phyloP scores from a whole-genome alignment of 495 filamentous ascomycete species.

The Neurospora sublineolata region DNA sequence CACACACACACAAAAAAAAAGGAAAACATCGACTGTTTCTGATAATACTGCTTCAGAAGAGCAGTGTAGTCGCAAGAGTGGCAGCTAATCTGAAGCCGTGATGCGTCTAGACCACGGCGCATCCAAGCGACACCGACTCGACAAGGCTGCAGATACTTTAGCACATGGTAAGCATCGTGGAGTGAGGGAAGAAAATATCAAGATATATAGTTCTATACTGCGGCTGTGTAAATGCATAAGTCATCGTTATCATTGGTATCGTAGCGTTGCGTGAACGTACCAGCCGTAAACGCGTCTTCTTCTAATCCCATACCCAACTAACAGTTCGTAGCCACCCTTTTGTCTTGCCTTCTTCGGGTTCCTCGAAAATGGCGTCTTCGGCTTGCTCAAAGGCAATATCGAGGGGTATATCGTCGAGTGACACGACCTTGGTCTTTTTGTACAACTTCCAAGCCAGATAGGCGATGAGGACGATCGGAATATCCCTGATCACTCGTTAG shows the following conservation, averaged over 20 bases:
- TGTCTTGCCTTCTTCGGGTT: constrained; percentile 15
- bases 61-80: neutral
- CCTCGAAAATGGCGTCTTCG: constrained; percentile 22
- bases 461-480: constrained; percentile 40
- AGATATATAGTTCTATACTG: neutral
- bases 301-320: constrained; percentile 35
- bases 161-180: neutral
- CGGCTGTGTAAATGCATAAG: neutral
- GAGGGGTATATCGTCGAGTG: constrained; percentile 40
- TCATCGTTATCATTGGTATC: neutral
- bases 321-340: constrained; percentile 16
- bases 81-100: neutral
- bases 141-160: neutral
- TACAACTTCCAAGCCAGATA: constrained; percentile 45
- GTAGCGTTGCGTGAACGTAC: neutral
- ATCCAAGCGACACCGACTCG: neutral
- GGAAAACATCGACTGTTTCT: neutral
- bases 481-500: constrained; percentile 25
- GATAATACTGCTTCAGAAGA: neutral
- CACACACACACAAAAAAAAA: too few relatives aligned
- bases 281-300: neutral
- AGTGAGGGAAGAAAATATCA: neutral
- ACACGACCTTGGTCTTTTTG: constrained; percentile 42
- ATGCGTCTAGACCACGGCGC: neutral
- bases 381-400: constrained; percentile 28